Evolutionary conservation across 2,329 filamentous ascomycete genomes (phyloP).

Genomic region (Talaromyces amestolkiae): DNA sequence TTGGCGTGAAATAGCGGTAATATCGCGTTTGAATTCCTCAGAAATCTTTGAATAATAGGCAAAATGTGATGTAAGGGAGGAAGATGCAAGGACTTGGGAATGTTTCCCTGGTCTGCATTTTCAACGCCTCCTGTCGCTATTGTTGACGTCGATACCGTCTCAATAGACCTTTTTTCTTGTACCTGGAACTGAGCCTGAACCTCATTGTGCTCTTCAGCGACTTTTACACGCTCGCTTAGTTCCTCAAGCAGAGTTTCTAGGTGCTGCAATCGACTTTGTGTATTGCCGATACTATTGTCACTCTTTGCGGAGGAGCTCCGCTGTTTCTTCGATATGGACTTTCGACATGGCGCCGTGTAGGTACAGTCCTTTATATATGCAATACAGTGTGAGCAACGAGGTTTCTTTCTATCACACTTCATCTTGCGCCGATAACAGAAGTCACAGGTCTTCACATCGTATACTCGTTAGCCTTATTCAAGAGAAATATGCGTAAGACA

Average conservation of each 20-base stretch:
- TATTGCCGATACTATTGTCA: background rate
- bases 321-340: background rate
- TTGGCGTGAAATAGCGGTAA: background rate
- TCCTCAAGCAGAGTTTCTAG: background rate
- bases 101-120: background rate
- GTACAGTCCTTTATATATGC: background rate
- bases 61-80: background rate
- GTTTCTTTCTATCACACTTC: background rate
- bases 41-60: background rate
- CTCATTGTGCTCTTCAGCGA: background rate
- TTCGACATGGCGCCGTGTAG: background rate
- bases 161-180: background rate
- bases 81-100: background rate
- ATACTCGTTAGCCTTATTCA: background rate
- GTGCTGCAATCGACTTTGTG: background rate
- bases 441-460: background rate
- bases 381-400: background rate
- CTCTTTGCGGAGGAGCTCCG: background rate
- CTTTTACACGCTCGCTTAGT: background rate
- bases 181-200: background rate
- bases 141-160: background rate
- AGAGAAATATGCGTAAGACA: background rate
- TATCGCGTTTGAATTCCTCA: background rate
- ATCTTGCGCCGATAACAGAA: background rate
- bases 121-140: background rate